phyloP scores from a whole-genome alignment of 208 protist species.

The Leishmania gerbilli region DNA sequence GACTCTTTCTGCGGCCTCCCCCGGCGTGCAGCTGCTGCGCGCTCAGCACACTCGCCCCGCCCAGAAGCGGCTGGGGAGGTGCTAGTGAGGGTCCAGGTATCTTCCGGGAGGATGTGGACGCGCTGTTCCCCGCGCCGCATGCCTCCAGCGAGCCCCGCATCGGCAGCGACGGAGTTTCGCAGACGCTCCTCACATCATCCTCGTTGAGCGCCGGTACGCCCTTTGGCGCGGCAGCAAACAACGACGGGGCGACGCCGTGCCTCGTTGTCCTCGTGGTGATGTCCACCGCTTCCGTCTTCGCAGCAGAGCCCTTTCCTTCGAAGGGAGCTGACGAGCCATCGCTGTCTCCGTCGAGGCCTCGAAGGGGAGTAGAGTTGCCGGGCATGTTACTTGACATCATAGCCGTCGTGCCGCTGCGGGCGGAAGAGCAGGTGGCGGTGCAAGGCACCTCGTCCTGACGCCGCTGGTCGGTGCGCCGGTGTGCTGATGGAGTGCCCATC shows the following conservation, averaged over 20 bases:
- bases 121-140: too few relatives aligned
- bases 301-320: not conserved
- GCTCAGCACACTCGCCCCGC: conserved; percentile 15
- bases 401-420: not conserved
- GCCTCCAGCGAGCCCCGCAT: not conserved
- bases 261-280: too few relatives aligned
- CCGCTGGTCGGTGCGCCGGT: not conserved
- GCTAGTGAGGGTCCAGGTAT: not conserved
- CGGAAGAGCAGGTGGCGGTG: conserved; percentile 2
- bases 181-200: conserved; percentile 7
- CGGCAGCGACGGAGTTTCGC: not conserved
- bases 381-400: not conserved
- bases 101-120: not conserved
- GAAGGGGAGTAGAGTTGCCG: not conserved
- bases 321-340: not conserved
- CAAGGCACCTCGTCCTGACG: not conserved
- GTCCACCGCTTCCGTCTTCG: not conserved
- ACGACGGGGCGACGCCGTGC: not conserved
- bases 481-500: conserved; percentile 12
- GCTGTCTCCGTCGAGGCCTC: not conserved
- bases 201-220: not conserved
- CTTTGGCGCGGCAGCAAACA: not conserved
- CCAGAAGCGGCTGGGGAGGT: conserved; percentile 24
- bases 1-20: conserved; percentile 32
- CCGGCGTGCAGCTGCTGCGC: conserved; percentile 4